Evolutionary conservation across 345 rosid species (phyloP), one percentile per base, ranked within the genome.

Genomic region (Populus simonii): DNA sequence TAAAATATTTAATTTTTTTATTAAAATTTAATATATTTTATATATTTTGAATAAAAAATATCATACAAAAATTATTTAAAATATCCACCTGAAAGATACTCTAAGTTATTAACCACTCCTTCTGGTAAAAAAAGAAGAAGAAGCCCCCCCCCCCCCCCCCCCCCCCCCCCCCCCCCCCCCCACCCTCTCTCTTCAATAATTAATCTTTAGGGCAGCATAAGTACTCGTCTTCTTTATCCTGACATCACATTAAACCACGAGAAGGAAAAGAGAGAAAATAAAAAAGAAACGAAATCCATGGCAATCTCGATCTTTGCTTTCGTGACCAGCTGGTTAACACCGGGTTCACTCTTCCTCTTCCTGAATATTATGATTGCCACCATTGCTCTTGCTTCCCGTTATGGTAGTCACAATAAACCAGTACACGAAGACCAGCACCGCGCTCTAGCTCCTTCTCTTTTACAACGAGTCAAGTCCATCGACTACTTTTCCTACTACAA

Each of bases 351-450:
- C 43, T 91, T 93, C 81, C 78, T 93, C 76, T 62, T 91, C 27
- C 78, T 93, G 77, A 93, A 93, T 74, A 81, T 93, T 59, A 76
- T 88, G 78, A 89, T 93, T 72, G 94, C 87, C 71, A 88, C 92
- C 77, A 86, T 91, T 75, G 75, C 73, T 25, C 53, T 93, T 74
- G 82, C 76, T 29, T 86, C 96, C 70, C 87, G 87, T 2, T 79
- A 84, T 47, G 80, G 80, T 75, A 78, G 86, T 77, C 70, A 33
- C 6, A 76, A 51, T 23, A 79, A 70, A 10, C 76, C 51, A 45
- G 51, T 13, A 23, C 29, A 39, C 17, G 70, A 72, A 33, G 22
- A 7, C 39, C 45, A 27, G 43, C 72, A 55, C 31, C 70, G 86
- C 20, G 76, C 74, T 25, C 89, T 92, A 35, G 77, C 88, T 25